These are phyloP conservation scores for Stentor coeruleus DNA, from an alignment of 73 alveolate genomes.

Conservation along the genomic window DNA sequence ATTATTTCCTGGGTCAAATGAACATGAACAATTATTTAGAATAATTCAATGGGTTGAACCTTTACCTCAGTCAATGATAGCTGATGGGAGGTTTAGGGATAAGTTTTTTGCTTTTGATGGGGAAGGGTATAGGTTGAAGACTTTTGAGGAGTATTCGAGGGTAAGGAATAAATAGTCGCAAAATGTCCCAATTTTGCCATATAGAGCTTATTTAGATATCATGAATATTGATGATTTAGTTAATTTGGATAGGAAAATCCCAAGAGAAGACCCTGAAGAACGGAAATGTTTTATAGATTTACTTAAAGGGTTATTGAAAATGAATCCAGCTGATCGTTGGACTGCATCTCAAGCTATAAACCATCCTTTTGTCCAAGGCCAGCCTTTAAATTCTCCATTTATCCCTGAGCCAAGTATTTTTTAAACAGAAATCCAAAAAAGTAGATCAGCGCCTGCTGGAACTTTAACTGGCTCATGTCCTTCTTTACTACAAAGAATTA, in stretches of 20 bases:
- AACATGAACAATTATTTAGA: background rate
- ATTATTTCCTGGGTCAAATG: background rate
- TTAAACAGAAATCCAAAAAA: background rate
- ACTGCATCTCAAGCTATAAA: constrained; percentile 43
- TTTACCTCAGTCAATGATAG: background rate
- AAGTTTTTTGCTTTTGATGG: background rate
- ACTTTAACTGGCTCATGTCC: constrained; percentile 19
- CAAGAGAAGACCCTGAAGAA: background rate
- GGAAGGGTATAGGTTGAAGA: background rate
- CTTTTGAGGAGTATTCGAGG: background rate
- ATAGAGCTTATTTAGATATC: background rate
- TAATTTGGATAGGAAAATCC: background rate
- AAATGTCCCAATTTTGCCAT: background rate
- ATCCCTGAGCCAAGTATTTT: background rate
- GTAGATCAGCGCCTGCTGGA: background rate
- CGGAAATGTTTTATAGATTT: background rate
- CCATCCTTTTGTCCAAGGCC: constrained; percentile 50
- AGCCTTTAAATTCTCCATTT: background rate
- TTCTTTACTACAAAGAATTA: background rate
- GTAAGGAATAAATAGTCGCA: constrained; percentile 7
- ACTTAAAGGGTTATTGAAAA: constrained; percentile 30
- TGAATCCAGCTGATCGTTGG: constrained; percentile 54
- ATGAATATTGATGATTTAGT: background rate
- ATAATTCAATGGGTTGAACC: background rate
- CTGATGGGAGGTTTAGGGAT: background rate